A percentile compares a stretch with the other conserved stretches of the same genome.
These are phyloP conservation scores for Fusarium clavum DNA, from an alignment of 2,329 filamentous ascomycete species.

Conservation along the genomic window DNA sequence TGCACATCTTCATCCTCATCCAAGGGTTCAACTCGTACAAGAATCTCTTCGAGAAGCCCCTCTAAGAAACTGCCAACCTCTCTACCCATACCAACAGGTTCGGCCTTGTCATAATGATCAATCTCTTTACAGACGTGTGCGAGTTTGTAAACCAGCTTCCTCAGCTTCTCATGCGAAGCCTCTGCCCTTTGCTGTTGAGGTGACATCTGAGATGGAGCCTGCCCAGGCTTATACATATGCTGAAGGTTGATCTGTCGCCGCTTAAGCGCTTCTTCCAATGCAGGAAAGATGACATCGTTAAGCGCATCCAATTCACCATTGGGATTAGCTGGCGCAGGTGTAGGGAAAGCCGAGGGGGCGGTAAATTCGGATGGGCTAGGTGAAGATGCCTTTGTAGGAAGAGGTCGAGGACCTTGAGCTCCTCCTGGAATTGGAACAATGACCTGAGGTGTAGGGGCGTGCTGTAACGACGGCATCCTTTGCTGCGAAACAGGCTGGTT, in stretches of 20 bases:
- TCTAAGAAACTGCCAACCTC: constrained; percentile 91
- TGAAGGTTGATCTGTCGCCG: constrained; percentile 75
- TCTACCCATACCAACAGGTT: constrained; percentile 92
- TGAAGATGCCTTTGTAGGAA: constrained; percentile 50
- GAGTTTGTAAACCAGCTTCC: constrained; percentile 83
- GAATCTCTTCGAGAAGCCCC: constrained; percentile 90
- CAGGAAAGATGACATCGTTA: constrained; percentile 91
- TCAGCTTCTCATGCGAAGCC: constrained; percentile 82
- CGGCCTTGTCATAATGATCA: constrained; percentile 85
- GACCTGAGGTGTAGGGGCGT: constrained; percentile 42
- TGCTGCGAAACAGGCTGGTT: constrained; percentile 48
- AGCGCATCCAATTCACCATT: constrained; percentile 84
- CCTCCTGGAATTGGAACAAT: constrained; percentile 31
- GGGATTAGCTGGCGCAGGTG: constrained; percentile 66
- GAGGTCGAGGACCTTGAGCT: constrained; percentile 41
- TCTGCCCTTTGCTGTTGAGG: constrained; percentile 76
- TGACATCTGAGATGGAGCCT: constrained; percentile 59
- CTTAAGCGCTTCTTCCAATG: constrained; percentile 89
- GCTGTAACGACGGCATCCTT: constrained; percentile 47
- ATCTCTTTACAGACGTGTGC: constrained; percentile 89
- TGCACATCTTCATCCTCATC: constrained; percentile 72
- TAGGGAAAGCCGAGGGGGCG: constrained; percentile 65
- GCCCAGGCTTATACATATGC: constrained; percentile 58
- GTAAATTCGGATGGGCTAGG: constrained; percentile 49
- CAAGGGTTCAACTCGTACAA: constrained; percentile 89